phyloP scores from a whole-genome alignment of 306 rosid genomes.

The Casuarina cunninghamiana region DNA sequence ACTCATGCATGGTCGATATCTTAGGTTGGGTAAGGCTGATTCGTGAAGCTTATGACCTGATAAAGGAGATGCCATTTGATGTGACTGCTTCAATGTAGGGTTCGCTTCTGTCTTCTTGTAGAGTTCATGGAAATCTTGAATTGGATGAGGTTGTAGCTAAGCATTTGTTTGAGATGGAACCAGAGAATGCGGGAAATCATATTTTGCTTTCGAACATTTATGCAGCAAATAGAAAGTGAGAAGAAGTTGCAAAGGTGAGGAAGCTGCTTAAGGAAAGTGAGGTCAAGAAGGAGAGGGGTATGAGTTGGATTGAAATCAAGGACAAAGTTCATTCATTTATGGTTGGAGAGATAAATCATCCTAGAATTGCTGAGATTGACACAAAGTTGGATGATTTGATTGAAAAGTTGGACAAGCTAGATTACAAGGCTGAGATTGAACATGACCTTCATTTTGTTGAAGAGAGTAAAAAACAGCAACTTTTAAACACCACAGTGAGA shows the following conservation, averaged over 20 bases:
- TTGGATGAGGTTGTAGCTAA: slow-evolving; percentile 77
- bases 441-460: slow-evolving; percentile 71
- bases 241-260: slow-evolving; percentile 74
- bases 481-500: slow-evolving; percentile 80
- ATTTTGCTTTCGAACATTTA: slow-evolving; percentile 72
- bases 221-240: slow-evolving; percentile 75
- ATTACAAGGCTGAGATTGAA: slow-evolving; percentile 54
- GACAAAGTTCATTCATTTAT: slow-evolving; percentile 67
- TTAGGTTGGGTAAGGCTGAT: slow-evolving; percentile 71
- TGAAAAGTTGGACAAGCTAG: slow-evolving; percentile 56
- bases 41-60: slow-evolving; percentile 54
- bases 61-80: slow-evolving; percentile 59
- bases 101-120: slow-evolving; percentile 83
- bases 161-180: slow-evolving; percentile 72
- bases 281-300: slow-evolving; percentile 71
- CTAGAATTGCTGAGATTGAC: slow-evolving; percentile 54
- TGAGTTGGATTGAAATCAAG: slow-evolving; percentile 86
- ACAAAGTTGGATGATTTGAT: slow-evolving; percentile 56
- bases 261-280: slow-evolving; percentile 66
- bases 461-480: slow-evolving; percentile 65
- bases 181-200: slow-evolving; percentile 83
- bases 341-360: slow-evolving; percentile 75
- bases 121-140: slow-evolving; percentile 55
- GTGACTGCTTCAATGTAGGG: slow-evolving; percentile 87
- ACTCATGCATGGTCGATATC: slow-evolving; percentile 78